A percentile compares a stretch with the other conserved stretches of the same genome.
phyloP scores from a whole-genome alignment of 2,329 filamentous ascomycete genomes.

The Aspergillus spinulosporus region DNA sequence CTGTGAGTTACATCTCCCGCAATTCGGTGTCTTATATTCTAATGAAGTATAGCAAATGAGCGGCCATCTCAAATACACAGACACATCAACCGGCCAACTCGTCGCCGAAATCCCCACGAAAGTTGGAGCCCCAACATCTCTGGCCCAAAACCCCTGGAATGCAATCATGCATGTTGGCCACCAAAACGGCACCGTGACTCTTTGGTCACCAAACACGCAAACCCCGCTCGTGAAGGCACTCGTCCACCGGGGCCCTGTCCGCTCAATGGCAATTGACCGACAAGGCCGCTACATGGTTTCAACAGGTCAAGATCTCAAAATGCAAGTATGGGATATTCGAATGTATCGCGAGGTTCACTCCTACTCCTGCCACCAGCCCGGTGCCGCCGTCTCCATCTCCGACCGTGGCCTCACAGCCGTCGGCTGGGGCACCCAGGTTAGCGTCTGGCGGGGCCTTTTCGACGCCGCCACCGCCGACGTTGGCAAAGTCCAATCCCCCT shows the following conservation, averaged over 20 bases:
- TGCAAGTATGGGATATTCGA: slow-evolving; percentile 94
- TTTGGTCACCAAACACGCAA: slow-evolving; percentile 92
- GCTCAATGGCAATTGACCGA: slow-evolving; percentile 79
- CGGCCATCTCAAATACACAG: slow-evolving; percentile 89
- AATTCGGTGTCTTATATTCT: neutral
- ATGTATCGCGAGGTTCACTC: slow-evolving; percentile 91
- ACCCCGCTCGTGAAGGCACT: slow-evolving; percentile 88
- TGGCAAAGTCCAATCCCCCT: slow-evolving; percentile 79
- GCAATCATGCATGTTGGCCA: slow-evolving; percentile 90
- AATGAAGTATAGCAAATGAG: slow-evolving; percentile 61
- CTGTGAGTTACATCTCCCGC: slow-evolving; percentile 56
- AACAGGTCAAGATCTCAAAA: slow-evolving; percentile 82
- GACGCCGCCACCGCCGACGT: slow-evolving; percentile 69
- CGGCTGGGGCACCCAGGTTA: slow-evolving; percentile 85
- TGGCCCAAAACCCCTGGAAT: slow-evolving; percentile 89
- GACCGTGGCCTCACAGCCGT: slow-evolving; percentile 86
- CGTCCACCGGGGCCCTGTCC: slow-evolving; percentile 84
- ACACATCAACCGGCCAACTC: slow-evolving; percentile 88
- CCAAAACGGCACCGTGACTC: slow-evolving; percentile 88
- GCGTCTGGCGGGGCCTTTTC: slow-evolving; percentile 89
- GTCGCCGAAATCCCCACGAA: slow-evolving; percentile 83
- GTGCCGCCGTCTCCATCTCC: slow-evolving; percentile 80
- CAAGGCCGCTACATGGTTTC: slow-evolving; percentile 96
- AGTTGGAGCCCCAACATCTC: slow-evolving; percentile 76
- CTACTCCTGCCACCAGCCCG: slow-evolving; percentile 81